Percentiles rank a stretch among this genome's conserved stretches.
Conservation (phyloP, 192 early-diverging fungal species). For the Dimargaris cristalligena region DNA sequence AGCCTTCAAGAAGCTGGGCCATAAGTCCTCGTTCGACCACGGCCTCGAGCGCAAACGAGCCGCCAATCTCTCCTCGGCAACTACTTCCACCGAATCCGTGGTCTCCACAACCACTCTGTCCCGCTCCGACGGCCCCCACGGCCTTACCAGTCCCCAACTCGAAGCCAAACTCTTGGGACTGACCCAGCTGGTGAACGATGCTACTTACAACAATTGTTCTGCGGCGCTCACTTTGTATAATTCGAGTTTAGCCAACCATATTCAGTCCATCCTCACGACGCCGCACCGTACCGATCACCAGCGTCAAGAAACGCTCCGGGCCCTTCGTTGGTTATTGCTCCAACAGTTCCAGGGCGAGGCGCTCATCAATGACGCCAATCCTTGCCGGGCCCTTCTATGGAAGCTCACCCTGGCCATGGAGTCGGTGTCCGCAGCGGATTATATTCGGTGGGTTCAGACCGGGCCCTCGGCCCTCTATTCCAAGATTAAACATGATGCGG, state of each 20-base stretch:
- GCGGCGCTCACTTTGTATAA: neutral
- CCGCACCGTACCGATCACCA: conserved; percentile 6
- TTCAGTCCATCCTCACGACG: neutral
- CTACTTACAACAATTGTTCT: neutral
- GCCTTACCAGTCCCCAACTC: neutral
- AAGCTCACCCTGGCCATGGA: neutral
- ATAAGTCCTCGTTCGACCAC: neutral
- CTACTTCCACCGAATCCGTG: neutral
- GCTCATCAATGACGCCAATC: neutral
- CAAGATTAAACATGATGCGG: neutral
- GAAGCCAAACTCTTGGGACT: no score
- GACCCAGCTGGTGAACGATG: no score
- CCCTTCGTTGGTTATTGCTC: neutral
- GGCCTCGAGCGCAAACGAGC: neutral
- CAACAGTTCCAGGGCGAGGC: neutral
- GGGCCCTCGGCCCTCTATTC: neutral
- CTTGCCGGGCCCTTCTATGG: neutral
- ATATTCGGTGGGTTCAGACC: conserved; percentile 4
- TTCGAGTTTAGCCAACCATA: neutral
- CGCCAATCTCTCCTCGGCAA: neutral
- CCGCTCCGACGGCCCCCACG: neutral
- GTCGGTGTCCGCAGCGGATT: conserved; percentile 1
- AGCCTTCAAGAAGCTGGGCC: neutral
- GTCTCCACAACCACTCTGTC: neutral
- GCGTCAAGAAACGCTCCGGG: conserved; percentile 1